phyloP scores from a whole-genome alignment of 2,329 filamentous ascomycete genomes.

The Phialophora chinensis region DNA sequence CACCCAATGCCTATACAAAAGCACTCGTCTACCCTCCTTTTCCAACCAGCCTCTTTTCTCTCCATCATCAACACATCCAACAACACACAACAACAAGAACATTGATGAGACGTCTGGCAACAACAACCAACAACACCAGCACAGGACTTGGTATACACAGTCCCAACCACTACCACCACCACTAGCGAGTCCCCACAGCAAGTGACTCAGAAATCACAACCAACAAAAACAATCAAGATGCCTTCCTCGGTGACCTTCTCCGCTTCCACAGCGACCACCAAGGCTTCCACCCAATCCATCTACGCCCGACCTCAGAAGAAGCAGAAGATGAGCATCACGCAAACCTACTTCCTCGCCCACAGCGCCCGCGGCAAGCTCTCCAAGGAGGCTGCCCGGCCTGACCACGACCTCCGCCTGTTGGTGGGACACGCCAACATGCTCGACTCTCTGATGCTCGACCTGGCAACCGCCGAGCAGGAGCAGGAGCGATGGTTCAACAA shows the following conservation, averaged over 20 bases:
- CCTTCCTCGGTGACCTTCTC: slow-evolving; percentile 40
- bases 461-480: slow-evolving; percentile 91
- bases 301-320: slow-evolving; percentile 47
- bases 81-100: slow-evolving; percentile 19
- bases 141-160: slow-evolving; percentile 1
- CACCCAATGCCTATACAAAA: slow-evolving; percentile 35
- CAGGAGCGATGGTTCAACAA: slow-evolving; percentile 99
- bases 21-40: slow-evolving; percentile 29
- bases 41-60: slow-evolving; percentile 21
- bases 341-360: slow-evolving; percentile 98
- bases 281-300: slow-evolving; percentile 36
- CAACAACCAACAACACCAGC: slow-evolving; percentile 16
- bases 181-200: slow-evolving; percentile 21
- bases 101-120: slow-evolving; percentile 17
- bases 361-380: slow-evolving; percentile 96
- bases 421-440: slow-evolving; percentile 98
- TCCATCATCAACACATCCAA: slow-evolving; percentile 23
- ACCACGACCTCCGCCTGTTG: slow-evolving; percentile 92
- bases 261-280: slow-evolving; percentile 33
- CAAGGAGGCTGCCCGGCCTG: slow-evolving; percentile 82
- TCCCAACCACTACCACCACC: slow-evolving; percentile 1
- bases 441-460: slow-evolving; percentile 88
- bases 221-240: slow-evolving; percentile 35
- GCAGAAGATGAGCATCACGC: slow-evolving; percentile 93
- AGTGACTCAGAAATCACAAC: slow-evolving; percentile 33